Evolutionary conservation across 2,329 filamentous ascomycete genomes (phyloP), one percentile per base, ranked within the genome.

Genomic region (Bipolaris bicolor): DNA sequence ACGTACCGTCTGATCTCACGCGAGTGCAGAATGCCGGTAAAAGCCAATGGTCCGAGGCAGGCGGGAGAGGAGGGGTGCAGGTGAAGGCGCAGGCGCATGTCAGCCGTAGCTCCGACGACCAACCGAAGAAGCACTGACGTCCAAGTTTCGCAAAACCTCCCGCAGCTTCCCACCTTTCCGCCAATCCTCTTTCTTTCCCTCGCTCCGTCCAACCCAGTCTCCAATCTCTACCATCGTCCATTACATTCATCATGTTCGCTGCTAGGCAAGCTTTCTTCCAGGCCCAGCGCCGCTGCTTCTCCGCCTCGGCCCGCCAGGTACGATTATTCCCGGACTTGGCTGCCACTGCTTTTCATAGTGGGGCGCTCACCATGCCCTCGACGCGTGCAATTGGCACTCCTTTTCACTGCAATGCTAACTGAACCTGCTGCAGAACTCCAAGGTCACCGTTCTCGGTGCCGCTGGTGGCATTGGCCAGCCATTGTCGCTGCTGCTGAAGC

Each of bases 391-490:
- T 66, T 61, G 64, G 36, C 20, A 49, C 7, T 16, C 39, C 15
- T 7, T 26, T 33, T 4, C 44, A 6, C 31, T 13, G 51, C 26
- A 45, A 60, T 63, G 65, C 72, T 77, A 57, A 76, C 54, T 33
- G 31, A 22, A 31, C 20, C 7, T 29, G 63, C 26, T 71, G 58
- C 68, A 99, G 95, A 87, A 92, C 77, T 96, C 93, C 82, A 98
- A 98, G 88, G 95, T 99, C 75, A 88, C 93, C 77, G 92, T 99
- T 71, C 91, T 98, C 79, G 95, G 95, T 85, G 95, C 95, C 71
- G 90, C 90, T 76, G 95, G 95, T 83, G 95, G 95, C 82, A 99
- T 99, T 83, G 95, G 95, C 80, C 95, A 99, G 80, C 95, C 95
- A 76, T 85, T 99, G 75, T 99, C 95, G 58, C 90, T 99, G 69